Evolutionary conservation across 495 filamentous ascomycete species (phyloP).

Genomic region (Lophium mytilinum): DNA sequence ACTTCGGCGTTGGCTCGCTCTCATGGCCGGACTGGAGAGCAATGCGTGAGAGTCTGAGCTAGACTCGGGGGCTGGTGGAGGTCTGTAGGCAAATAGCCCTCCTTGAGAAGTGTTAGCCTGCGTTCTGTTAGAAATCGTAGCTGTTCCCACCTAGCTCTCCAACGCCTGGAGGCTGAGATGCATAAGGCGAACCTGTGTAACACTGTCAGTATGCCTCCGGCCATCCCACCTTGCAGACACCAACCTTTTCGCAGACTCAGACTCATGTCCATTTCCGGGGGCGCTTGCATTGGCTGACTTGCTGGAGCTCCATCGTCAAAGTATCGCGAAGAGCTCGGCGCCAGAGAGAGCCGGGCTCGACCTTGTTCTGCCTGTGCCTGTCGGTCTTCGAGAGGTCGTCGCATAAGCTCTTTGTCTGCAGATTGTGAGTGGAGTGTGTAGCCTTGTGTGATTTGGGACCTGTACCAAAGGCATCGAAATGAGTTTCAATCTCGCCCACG

Average conservation of each 20-base stretch:
- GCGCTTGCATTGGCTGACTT: not conserved
- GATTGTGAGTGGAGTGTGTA: not conserved
- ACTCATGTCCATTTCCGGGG: not conserved
- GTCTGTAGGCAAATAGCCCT: conserved; percentile 14
- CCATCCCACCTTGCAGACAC: not conserved
- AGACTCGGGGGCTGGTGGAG: conserved; percentile 1
- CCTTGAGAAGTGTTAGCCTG: not conserved
- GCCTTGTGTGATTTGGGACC: not conserved
- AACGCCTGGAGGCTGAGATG: no score
- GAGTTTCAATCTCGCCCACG: no score
- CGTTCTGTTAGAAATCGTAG: no score
- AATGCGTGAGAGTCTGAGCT: conserved; percentile 17
- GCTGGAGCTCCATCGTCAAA: not conserved
- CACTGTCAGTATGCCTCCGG: no score
- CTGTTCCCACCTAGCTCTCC: no score
- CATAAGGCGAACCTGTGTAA: no score
- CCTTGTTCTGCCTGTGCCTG: conserved; percentile 26
- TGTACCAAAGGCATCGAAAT: conserved; percentile 44
- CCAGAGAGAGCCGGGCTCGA: conserved; percentile 22
- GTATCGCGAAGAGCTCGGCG: conserved; percentile 5
- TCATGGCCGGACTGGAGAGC: conserved; percentile 32
- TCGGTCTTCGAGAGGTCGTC: conserved; percentile 19
- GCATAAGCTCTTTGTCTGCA: conserved; percentile 27
- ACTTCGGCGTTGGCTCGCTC: conserved; percentile 25
- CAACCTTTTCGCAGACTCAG: not conserved